Evolutionary conservation across 345 rosid genomes (phyloP), one percentile per base, ranked within the genome.

Genomic region (Brassica juncea): DNA sequence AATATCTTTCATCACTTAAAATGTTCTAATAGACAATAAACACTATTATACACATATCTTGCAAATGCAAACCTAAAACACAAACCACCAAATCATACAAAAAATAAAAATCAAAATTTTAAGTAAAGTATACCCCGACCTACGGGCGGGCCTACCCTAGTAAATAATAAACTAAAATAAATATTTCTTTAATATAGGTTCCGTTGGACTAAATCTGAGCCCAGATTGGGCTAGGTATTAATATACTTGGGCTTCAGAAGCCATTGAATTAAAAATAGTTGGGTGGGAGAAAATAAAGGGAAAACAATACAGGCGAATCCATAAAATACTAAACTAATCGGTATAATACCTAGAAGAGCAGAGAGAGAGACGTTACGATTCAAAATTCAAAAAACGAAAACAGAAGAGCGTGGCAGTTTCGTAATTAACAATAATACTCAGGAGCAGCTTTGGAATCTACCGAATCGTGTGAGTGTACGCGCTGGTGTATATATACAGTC

Each of bases 331-430:
- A 39, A 52, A 77, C 27, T 7, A 52, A 42, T 77, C 65, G 44
- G 65, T 63, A 30, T 34, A n/a, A 4, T 12, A 77, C 81, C 76
- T 78, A 57, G 8, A 30, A 78, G 67, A 21, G 72, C 62, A 65
- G 55, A 64, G 66, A 42, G 57, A 52, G 19, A 78, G 72, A 66
- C 77, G 82, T 78, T 78, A 78, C 73, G 68, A 78, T 78, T 78
- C 77, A 78, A 78, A 78, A 42, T 78, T 78, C 81, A 78, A 78
- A 78, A 55, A 11, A 4, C 11, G 6, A 54, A 2, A 30, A 11
- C 10, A n/a, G 11, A 76, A 11, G 2, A 0, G 1, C 62, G 34
- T 57, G 82, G 62, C 55, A 30, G 0, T 57, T 16, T 42, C 62
- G 82, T 57, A 21, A 58, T 14, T 66, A 66, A 58, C 0, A 6